A percentile compares a stretch with the other conserved stretches of the same genome.
These are phyloP conservation scores for Alopecurus myosuroides DNA, from an alignment of 176 grass and related monocot species.

Conservation along the genomic window DNA sequence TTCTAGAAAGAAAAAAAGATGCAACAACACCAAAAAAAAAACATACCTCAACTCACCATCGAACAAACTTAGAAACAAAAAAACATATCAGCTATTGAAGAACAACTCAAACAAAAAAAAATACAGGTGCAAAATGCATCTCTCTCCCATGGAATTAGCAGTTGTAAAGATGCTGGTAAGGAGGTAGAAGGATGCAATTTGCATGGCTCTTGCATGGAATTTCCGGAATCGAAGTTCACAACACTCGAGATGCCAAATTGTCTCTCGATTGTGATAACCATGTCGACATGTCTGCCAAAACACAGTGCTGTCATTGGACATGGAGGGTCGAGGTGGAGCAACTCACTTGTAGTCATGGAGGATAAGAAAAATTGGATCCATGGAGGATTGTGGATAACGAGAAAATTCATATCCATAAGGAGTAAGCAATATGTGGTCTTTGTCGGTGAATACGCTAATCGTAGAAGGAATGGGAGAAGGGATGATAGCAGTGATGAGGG, in stretches of 20 bases:
- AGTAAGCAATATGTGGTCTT: not conserved
- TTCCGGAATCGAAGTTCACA: not conserved
- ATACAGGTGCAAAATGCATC: too few relatives aligned
- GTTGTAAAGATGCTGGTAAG: not conserved
- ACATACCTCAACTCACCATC: not conserved
- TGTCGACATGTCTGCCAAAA: not conserved
- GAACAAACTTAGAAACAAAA: not conserved
- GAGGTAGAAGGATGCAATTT: not conserved
- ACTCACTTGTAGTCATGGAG: not conserved
- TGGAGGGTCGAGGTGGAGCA: not conserved
- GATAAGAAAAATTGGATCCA: not conserved
- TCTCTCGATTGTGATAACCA: not conserved
- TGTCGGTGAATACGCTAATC: not conserved
- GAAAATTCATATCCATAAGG: not conserved
- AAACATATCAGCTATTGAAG: not conserved
- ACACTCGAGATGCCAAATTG: not conserved
- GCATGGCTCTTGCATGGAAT: not conserved
- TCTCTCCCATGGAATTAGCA: not conserved
- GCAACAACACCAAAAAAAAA: too few relatives aligned
- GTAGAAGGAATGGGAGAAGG: not conserved
- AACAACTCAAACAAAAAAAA: not conserved
- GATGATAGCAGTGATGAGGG: not conserved
- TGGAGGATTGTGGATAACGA: not conserved
- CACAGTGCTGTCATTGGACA: not conserved
- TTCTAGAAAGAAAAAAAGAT: too few relatives aligned